These are phyloP conservation scores for Metarhizium rileyi DNA, from an alignment of 2,329 filamentous ascomycete genomes.

Conservation along the genomic window DNA sequence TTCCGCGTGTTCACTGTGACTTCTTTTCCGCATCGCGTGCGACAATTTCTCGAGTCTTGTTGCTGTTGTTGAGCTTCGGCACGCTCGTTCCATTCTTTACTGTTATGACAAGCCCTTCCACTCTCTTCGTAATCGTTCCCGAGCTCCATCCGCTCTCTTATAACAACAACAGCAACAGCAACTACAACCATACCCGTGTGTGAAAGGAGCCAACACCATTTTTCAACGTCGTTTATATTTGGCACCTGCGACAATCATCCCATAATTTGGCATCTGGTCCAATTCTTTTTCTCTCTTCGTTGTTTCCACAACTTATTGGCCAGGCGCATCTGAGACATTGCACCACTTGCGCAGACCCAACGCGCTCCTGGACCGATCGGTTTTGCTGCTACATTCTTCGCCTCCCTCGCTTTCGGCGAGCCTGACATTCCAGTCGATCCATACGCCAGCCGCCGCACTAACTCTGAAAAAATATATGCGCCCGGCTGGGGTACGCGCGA, in stretches of 20 bases:
- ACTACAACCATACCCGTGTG: neutral
- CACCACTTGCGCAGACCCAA: slow-evolving; percentile 8
- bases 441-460: slow-evolving; percentile 4
- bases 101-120: slow-evolving; percentile 1
- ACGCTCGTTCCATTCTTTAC: slow-evolving; percentile 10
- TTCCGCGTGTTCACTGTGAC: neutral
- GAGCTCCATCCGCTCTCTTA: neutral
- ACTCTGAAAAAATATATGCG: slow-evolving; percentile 10
- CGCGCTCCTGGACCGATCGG: slow-evolving; percentile 15
- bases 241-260: neutral
- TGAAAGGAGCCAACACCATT: neutral
- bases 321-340: slow-evolving; percentile 6
- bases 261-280: slow-evolving; percentile 17
- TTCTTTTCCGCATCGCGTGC: neutral
- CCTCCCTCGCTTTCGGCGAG: slow-evolving; percentile 14
- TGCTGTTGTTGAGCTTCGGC: slow-evolving; percentile 5
- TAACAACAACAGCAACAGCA: neutral
- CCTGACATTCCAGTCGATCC: slow-evolving; percentile 19
- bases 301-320: neutral
- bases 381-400: slow-evolving; percentile 15
- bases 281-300: slow-evolving; percentile 10
- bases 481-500: neutral
- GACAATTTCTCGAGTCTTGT: slow-evolving; percentile 6
- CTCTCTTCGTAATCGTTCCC: neutral
- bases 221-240: neutral